Evolutionary conservation across 352 stramenopile genomes (phyloP).

Genomic region (Globisporangium nunn): DNA sequence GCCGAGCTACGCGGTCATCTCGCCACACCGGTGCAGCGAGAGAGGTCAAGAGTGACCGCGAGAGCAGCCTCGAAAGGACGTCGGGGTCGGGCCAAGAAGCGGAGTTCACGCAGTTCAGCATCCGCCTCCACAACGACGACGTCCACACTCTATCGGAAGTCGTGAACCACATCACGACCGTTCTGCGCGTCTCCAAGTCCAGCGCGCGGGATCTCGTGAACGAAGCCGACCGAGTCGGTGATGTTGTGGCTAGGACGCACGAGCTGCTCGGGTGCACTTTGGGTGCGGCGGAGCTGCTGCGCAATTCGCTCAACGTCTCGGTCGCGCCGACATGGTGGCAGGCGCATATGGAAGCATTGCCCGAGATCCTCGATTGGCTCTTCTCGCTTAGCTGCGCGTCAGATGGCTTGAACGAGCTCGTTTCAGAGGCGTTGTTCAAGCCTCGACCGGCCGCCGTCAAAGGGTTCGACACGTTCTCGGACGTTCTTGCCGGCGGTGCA

Average conservation of each 20-base stretch:
- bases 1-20: slow-evolving; percentile 9
- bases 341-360: slow-evolving; percentile 44
- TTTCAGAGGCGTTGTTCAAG: slow-evolving; percentile 59
- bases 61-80: slow-evolving; percentile 1
- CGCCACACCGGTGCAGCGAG: slow-evolving; percentile 9
- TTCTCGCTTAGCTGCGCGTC: slow-evolving; percentile 58
- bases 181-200: slow-evolving; percentile 48
- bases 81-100: slow-evolving; percentile 1
- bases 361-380: slow-evolving; percentile 64
- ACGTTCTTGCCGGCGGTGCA: slow-evolving; percentile 13
- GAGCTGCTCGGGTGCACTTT: slow-evolving; percentile 39
- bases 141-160: slow-evolving; percentile 72
- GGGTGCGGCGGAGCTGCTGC: slow-evolving; percentile 42
- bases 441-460: slow-evolving; percentile 25
- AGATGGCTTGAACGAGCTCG: slow-evolving; percentile 63
- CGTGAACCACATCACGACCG: slow-evolving; percentile 50
- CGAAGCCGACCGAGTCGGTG: slow-evolving; percentile 53
- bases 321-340: slow-evolving; percentile 66
- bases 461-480: slow-evolving; percentile 28
- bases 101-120: slow-evolving; percentile 26
- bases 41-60: slow-evolving; percentile 17
- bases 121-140: slow-evolving; percentile 85
- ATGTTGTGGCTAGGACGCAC: slow-evolving; percentile 34
- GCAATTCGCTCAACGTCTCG: slow-evolving; percentile 65
- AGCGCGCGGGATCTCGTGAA: slow-evolving; percentile 40